Base-by-base conservation (phyloP, 1,139 yeast species). In the Kluyveromyces sp. region DNA sequence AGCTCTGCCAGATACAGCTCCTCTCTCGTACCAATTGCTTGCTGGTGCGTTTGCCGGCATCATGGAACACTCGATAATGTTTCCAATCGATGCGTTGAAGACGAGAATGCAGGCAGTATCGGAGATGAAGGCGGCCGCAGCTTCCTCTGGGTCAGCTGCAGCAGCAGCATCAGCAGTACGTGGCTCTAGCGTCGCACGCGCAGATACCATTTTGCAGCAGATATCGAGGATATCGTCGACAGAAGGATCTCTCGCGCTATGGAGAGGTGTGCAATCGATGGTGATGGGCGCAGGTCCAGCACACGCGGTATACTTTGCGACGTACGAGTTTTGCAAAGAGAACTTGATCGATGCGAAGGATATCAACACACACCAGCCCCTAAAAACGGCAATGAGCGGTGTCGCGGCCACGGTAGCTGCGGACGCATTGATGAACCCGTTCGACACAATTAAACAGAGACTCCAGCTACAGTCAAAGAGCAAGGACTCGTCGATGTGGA, bases 201-300 rank as follows among this genome's bases (percentile, higher is more conserved):
- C 34, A 26, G 38, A 45, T 1, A 76, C 78, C 37, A 69, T 78
- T 38, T 44, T 63, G 32, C 71, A 76, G 46, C 80, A 90, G 29
- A 81, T 89, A 45, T 74, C 88, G 26, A 76, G 77, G 57, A 89
- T 92, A 49, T 75, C 89, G 25, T 78, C 96, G 15, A 74, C 85
- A n/a, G 98, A 92, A 65, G 98, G 98, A 1, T 86, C 94, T 3
- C 65, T 79, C 49, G 86, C 96, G 1, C 75, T 90, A 40, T 92
- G 97, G 96, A 75, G 95, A 61, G 99, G 99, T 50, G 89, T 92
- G 33, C 82, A 92, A 15, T 86, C 96, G 1, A 96, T 94, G 53
- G 81, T 90, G 7, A 64, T 92, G 53, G 99, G 99, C 39, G 97
- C 99, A n/a, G 99, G 98, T 4, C 99, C 99, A 2, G 97, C 98